Percentiles rank a stretch among this genome's conserved stretches.
Evolutionary conservation across 805 yeast species (phyloP).

Genomic region (Metschnikowia matae): DNA sequence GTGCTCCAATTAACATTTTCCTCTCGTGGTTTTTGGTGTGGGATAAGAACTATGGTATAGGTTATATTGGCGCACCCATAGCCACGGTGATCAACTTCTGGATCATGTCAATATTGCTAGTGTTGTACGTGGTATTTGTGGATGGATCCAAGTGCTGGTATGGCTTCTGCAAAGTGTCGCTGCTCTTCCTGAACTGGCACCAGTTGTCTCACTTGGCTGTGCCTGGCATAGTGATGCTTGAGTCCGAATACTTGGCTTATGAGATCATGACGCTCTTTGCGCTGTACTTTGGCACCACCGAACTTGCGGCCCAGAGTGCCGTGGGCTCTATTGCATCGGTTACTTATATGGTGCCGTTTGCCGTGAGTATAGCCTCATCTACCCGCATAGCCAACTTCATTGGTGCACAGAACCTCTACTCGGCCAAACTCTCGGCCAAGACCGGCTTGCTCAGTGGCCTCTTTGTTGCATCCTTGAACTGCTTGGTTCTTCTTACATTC

Average conservation of each 20-base stretch:
- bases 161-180: conserved; percentile 43
- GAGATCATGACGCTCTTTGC: conserved; percentile 45
- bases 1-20: conserved; percentile 40
- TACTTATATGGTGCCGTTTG: conserved; percentile 44
- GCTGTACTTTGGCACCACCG: conserved; percentile 45
- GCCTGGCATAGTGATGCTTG: conserved; percentile 45
- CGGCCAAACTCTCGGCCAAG: conserved; percentile 35
- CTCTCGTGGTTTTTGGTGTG: conserved; percentile 42
- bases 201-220: conserved; percentile 35
- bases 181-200: conserved; percentile 35
- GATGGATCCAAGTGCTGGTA: conserved; percentile 73
- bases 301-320: conserved; percentile 50
- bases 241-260: conserved; percentile 43
- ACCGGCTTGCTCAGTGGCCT: conserved; percentile 31
- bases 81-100: conserved; percentile 42
- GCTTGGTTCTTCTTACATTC: conserved; percentile 43
- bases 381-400: conserved; percentile 44
- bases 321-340: conserved; percentile 45
- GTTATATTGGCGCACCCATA: conserved; percentile 42
- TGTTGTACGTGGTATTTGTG: conserved; percentile 34
- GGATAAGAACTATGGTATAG: conserved; percentile 37
- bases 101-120: conserved; percentile 35
- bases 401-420: conserved; percentile 38
- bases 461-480: conserved; percentile 33
- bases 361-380: conserved; percentile 42